Conservation (phyloP, 768 basidiomycete genomes). For the Inosperma sp. region DNA sequence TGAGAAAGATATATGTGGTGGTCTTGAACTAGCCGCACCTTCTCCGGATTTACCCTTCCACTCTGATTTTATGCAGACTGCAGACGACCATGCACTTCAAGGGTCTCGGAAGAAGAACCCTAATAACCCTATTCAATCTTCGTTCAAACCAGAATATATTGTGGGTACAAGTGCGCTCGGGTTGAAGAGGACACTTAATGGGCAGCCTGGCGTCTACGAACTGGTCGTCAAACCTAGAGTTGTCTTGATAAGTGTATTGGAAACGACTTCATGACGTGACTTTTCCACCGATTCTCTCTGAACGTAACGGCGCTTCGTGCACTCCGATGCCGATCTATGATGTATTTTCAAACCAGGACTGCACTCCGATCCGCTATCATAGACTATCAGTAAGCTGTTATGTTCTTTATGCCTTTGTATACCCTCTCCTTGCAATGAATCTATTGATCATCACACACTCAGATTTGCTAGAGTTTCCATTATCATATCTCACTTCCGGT, state of each 20-base stretch:
- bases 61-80: slow-evolving; percentile 16
- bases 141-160: slow-evolving; percentile 14
- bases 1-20: slow-evolving; percentile 20
- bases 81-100: slow-evolving; percentile 12
- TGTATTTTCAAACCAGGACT: too few species aligned
- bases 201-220: slow-evolving; percentile 2
- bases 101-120: slow-evolving; percentile 8
- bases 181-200: slow-evolving; percentile 13
- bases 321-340: too few species aligned
- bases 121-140: background rate
- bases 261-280: slow-evolving; percentile 17
- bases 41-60: slow-evolving; percentile 18
- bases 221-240: slow-evolving; percentile 23
- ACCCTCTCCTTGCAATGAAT: too few species aligned
- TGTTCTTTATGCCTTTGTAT: too few species aligned
- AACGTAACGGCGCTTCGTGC: too few species aligned
- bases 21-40: slow-evolving; percentile 13
- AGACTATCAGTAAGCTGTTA: too few species aligned
- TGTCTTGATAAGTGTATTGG: slow-evolving; percentile 18
- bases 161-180: slow-evolving; percentile 22
- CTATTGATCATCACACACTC: too few species aligned
- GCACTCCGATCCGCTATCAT: too few species aligned
- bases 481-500: too few species aligned
- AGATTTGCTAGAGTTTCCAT: too few species aligned
- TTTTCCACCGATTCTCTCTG: too few species aligned